Evolutionary conservation across 371 early-diverging fungal species (phyloP).

Genomic region (Syncephalastrum racemosum): DNA sequence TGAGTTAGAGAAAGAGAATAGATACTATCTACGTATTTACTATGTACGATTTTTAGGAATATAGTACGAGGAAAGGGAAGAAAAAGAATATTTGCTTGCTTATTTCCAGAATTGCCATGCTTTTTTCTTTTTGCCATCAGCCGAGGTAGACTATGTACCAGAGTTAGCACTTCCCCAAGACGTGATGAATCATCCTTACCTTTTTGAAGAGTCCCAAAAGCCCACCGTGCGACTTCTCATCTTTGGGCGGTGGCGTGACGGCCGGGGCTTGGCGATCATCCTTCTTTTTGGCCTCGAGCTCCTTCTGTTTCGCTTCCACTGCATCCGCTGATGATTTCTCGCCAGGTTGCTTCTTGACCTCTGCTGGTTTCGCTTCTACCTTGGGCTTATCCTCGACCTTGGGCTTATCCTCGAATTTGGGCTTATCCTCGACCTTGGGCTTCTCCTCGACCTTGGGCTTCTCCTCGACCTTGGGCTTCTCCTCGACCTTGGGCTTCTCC

Average conservation of each 20-base stretch:
- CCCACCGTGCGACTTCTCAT: neutral
- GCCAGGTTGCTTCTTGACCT: neutral
- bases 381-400: too few relatives aligned
- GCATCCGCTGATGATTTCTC: constrained; percentile 3
- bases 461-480: neutral
- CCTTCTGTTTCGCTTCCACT: neutral
- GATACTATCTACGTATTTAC: too few relatives aligned
- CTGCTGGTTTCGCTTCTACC: neutral
- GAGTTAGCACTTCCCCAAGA: neutral
- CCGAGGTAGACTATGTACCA: neutral
- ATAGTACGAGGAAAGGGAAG: too few relatives aligned
- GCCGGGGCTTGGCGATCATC: neutral
- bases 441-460: neutral
- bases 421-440: neutral
- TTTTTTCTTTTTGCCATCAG: neutral
- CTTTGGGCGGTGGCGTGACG: constrained; percentile 6
- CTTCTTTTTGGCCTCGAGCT: neutral
- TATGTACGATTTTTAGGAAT: too few relatives aligned
- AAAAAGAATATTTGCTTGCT: neutral
- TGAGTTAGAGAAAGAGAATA: too few relatives aligned
- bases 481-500: neutral
- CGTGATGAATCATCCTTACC: neutral
- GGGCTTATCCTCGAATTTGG: too few relatives aligned
- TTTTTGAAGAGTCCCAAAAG: constrained; percentile 3
- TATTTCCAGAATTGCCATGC: constrained; percentile 6